phyloP scores from a whole-genome alignment of 495 filamentous ascomycete species.

The Penicillium angulare region DNA sequence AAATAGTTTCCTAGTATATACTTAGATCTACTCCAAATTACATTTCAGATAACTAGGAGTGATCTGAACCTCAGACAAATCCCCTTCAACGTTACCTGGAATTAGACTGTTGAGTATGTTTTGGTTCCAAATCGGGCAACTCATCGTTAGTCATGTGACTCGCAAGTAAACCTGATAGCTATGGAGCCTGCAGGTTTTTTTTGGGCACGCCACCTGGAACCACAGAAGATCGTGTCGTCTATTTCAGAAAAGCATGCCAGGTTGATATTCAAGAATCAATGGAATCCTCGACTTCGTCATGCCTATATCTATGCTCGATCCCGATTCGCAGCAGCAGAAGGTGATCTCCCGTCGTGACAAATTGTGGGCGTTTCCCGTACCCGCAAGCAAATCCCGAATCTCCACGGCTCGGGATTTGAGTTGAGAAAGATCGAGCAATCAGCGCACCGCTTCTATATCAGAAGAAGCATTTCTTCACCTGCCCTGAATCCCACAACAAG shows the following conservation, averaged over 20 bases:
- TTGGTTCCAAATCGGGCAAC: constrained; percentile 3
- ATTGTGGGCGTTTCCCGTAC: constrained; percentile 9
- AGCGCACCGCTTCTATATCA: constrained; percentile 27
- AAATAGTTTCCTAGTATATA: neutral
- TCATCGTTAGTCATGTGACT: neutral
- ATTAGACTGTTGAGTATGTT: no score
- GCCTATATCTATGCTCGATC: neutral
- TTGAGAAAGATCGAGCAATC: constrained; percentile 21
- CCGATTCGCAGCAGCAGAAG: neutral
- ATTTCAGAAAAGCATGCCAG: neutral
- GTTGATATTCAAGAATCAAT: neutral
- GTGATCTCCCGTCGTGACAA: constrained; percentile 7
- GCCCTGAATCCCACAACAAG: neutral
- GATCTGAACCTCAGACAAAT: neutral
- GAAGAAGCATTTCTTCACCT: constrained; percentile 8
- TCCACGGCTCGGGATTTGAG: constrained; percentile 32
- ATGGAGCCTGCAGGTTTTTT: no score
- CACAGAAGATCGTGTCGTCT: no score
- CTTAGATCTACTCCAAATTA: neutral
- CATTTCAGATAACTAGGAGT: neutral
- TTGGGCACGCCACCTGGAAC: neutral
- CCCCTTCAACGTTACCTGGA: no score
- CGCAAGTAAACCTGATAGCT: neutral
- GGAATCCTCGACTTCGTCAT: constrained; percentile 1
- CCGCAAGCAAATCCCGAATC: constrained; percentile 31